Evolutionary conservation across 2,329 filamentous ascomycete genomes (phyloP).

Genomic region (Sclerotinia nivalis): DNA sequence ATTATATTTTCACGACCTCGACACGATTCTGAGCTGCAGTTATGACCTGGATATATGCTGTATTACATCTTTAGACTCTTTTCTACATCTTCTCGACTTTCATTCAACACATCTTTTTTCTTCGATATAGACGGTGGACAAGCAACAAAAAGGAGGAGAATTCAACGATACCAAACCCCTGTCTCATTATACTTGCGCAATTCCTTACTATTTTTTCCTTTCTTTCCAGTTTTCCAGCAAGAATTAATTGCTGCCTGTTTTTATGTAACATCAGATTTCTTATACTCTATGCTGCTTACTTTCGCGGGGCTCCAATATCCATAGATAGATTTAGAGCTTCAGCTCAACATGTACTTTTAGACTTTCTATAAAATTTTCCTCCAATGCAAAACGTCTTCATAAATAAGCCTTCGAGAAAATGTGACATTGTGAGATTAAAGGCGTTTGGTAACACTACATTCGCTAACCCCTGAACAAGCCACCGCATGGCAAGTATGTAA

Average conservation of each 20-base stretch:
- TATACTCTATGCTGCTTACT: constrained; percentile 13
- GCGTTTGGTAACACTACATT: neutral
- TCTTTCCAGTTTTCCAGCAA: neutral
- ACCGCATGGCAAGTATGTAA: neutral
- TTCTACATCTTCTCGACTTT: neutral
- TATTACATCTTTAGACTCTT: neutral
- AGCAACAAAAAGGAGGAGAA: constrained; percentile 10
- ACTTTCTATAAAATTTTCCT: constrained; percentile 5
- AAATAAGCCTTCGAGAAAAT: neutral
- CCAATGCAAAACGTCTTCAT: constrained; percentile 2
- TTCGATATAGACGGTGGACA: constrained; percentile 9
- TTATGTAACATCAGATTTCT: constrained; percentile 10
- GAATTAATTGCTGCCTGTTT: constrained; percentile 16
- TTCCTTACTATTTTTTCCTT: neutral
- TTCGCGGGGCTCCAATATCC: neutral
- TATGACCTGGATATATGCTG: neutral
- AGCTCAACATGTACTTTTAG: constrained; percentile 21
- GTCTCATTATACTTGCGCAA: neutral
- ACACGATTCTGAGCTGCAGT: neutral
- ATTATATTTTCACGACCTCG: constrained; percentile 9
- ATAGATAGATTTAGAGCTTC: neutral
- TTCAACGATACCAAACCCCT: constrained; percentile 12
- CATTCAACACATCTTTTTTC: constrained; percentile 1
- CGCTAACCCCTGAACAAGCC: constrained; percentile 8
- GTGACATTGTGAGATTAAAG: neutral